These are phyloP conservation scores for Heliophila coronopifolia DNA, from an alignment of 441 rosid species.

Conservation along the genomic window DNA sequence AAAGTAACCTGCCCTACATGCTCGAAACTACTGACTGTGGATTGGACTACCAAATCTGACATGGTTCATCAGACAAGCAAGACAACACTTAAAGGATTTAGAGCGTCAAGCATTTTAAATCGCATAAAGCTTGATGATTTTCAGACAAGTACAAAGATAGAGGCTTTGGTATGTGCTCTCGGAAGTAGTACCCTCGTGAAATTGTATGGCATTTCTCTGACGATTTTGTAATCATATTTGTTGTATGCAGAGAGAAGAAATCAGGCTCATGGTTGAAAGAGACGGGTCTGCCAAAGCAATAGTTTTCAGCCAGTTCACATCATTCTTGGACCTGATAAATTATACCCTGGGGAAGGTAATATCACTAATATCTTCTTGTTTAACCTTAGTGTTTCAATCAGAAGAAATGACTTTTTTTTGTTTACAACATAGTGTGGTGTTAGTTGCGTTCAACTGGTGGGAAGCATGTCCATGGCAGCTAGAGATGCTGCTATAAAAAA, in stretches of 20 bases:
- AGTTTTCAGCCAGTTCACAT: conserved; percentile 97
- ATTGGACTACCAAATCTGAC: conserved; percentile 51
- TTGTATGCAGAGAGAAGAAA: conserved; percentile 78
- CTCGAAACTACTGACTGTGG: conserved; percentile 62
- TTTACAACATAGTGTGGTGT: conserved; percentile 56
- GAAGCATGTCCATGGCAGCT: conserved; percentile 74
- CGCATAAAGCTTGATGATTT: conserved; percentile 69
- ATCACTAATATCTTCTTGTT: background rate
- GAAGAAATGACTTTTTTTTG: conserved; percentile 7
- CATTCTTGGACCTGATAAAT: conserved; percentile 85
- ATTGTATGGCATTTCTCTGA: background rate
- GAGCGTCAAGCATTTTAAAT: conserved; percentile 75
- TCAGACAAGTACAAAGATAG: conserved; percentile 98
- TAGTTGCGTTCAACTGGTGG: conserved; percentile 77
- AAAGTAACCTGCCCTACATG: conserved; percentile 76
- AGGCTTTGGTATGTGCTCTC: conserved; percentile 72
- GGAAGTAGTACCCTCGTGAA: background rate
- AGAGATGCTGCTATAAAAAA: conserved; percentile 81
- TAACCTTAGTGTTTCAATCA: background rate
- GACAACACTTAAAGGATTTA: conserved; percentile 65
- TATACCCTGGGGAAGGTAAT: conserved; percentile 69
- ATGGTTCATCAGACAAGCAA: conserved; percentile 42
- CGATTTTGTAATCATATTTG: conserved; percentile 17
- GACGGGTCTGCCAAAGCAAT: conserved; percentile 97
- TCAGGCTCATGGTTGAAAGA: conserved; percentile 85